phyloP scores from a whole-genome alignment of 768 basidiomycete genomes.

The Xerocomellus amylosporus region DNA sequence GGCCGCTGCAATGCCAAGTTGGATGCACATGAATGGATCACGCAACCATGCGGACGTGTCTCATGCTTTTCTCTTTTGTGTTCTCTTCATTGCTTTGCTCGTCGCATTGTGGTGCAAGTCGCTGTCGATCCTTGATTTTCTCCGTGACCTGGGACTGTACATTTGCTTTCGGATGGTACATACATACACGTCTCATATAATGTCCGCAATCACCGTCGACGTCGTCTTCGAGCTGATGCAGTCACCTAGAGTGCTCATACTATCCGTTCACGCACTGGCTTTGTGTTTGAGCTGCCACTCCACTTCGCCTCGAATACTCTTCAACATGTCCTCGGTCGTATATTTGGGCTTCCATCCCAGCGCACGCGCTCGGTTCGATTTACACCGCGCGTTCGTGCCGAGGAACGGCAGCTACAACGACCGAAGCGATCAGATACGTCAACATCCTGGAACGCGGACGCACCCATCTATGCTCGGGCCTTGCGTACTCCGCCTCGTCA shows the following conservation, averaged over 20 bases:
- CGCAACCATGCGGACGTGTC: neutral
- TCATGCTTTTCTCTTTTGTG: neutral
- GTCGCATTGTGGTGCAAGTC: neutral
- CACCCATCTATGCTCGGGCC: neutral
- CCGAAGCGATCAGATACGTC: neutral
- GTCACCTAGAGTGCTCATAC: too few relatives aligned
- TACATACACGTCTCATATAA: slow-evolving; percentile 5
- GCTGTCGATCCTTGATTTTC: neutral
- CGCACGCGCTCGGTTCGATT: slow-evolving; percentile 7
- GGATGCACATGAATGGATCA: neutral
- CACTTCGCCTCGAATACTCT: slow-evolving; percentile 12
- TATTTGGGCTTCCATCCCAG: slow-evolving; percentile 27
- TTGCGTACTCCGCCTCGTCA: slow-evolving; percentile 21
- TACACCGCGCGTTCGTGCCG: slow-evolving; percentile 21
- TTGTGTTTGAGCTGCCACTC: slow-evolving; percentile 4
- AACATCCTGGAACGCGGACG: neutral
- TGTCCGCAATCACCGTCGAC: neutral
- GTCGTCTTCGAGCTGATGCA: neutral
- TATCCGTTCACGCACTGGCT: neutral
- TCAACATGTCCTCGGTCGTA: slow-evolving; percentile 24
- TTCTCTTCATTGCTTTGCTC: neutral
- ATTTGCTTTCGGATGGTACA: slow-evolving; percentile 7
- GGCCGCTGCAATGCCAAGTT: neutral
- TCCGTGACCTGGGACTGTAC: slow-evolving; percentile 4
- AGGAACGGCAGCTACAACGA: slow-evolving; percentile 1